phyloP scores from a whole-genome alignment of 2,329 filamentous ascomycete genomes.

The Microdochium bolleyi region DNA sequence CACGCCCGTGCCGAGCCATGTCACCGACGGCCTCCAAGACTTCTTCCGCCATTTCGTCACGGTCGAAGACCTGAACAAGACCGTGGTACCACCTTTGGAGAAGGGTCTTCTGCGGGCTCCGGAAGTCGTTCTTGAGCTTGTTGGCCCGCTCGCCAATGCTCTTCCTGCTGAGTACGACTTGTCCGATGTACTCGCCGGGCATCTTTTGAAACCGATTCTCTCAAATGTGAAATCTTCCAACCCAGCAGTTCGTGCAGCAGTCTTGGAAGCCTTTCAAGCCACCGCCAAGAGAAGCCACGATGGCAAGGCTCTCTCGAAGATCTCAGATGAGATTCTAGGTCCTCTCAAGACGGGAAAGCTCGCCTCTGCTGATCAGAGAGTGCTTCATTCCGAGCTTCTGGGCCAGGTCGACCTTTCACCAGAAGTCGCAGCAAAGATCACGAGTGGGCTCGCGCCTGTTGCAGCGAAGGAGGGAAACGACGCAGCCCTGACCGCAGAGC shows the following conservation, averaged over 20 bases:
- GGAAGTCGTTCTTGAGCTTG: slow-evolving; percentile 76
- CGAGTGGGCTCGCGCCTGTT: slow-evolving; percentile 56
- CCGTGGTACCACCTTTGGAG: slow-evolving; percentile 75
- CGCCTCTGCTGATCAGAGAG: slow-evolving; percentile 74
- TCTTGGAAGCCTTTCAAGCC: slow-evolving; percentile 64
- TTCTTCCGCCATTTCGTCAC: slow-evolving; percentile 75
- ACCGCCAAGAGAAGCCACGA: slow-evolving; percentile 47
- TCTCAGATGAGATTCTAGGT: slow-evolving; percentile 68
- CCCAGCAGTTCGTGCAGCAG: slow-evolving; percentile 64
- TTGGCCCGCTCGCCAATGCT: slow-evolving; percentile 64
- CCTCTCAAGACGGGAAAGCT: slow-evolving; percentile 82
- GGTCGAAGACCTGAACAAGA: slow-evolving; percentile 64
- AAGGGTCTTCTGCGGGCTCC: slow-evolving; percentile 84
- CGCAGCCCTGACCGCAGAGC: slow-evolving; percentile 67
- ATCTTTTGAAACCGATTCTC: slow-evolving; percentile 79
- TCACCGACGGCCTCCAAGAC: slow-evolving; percentile 66
- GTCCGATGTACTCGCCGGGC: slow-evolving; percentile 61
- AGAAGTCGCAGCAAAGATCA: slow-evolving; percentile 57
- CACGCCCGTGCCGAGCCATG: slow-evolving; percentile 59
- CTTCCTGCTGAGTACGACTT: slow-evolving; percentile 68
- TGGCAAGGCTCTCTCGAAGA: slow-evolving; percentile 50
- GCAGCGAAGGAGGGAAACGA: slow-evolving; percentile 87
- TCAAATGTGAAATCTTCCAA: slow-evolving; percentile 91
- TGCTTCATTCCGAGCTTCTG: slow-evolving; percentile 76
- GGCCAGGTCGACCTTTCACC: slow-evolving; percentile 52